Percentiles rank a stretch among this genome's conserved stretches.
Conservation (phyloP, 495 filamentous ascomycete species). For the Talaromyces trachyspermus region DNA sequence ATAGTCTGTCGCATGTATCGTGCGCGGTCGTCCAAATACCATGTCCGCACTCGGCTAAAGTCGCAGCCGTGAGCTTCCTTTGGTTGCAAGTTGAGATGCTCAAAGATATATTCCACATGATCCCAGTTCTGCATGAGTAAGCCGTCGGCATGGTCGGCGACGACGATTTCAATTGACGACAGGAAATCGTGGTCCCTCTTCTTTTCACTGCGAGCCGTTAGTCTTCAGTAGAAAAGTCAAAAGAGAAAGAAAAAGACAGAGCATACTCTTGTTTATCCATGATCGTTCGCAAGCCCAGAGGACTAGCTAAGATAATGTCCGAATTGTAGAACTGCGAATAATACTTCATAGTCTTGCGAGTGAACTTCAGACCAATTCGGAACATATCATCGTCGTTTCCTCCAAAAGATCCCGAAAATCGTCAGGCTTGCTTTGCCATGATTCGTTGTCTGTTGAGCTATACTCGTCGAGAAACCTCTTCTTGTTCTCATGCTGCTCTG, state of each 20-base stretch:
- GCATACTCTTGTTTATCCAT: slow-evolving; percentile 62
- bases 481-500: slow-evolving; percentile 90
- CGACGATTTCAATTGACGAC: slow-evolving; percentile 80
- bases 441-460: slow-evolving; percentile 53
- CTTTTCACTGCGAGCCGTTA: slow-evolving; percentile 42
- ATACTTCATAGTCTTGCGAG: slow-evolving; percentile 87
- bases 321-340: slow-evolving; percentile 95
- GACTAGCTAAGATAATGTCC: slow-evolving; percentile 86
- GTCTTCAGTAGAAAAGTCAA: slow-evolving; percentile 1
- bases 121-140: slow-evolving; percentile 99
- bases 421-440: slow-evolving; percentile 64
- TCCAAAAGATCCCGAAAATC: slow-evolving; percentile 88
- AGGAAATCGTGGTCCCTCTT: slow-evolving; percentile 88
- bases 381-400: slow-evolving; percentile 98
- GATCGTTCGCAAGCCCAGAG: slow-evolving; percentile 81
- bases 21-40: slow-evolving; percentile 85
- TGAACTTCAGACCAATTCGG: slow-evolving; percentile 87
- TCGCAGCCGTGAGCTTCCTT: slow-evolving; percentile 88
- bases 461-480: slow-evolving; percentile 85
- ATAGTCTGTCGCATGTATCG: slow-evolving; percentile 77
- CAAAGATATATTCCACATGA: slow-evolving; percentile 81
- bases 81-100: slow-evolving; percentile 86
- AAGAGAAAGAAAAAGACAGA: neutral
- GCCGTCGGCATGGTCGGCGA: slow-evolving; percentile 89
- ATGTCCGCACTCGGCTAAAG: slow-evolving; percentile 81